These are phyloP conservation scores for Heritiera fomes DNA, from an alignment of 345 rosid genomes.

Conservation along the genomic window DNA sequence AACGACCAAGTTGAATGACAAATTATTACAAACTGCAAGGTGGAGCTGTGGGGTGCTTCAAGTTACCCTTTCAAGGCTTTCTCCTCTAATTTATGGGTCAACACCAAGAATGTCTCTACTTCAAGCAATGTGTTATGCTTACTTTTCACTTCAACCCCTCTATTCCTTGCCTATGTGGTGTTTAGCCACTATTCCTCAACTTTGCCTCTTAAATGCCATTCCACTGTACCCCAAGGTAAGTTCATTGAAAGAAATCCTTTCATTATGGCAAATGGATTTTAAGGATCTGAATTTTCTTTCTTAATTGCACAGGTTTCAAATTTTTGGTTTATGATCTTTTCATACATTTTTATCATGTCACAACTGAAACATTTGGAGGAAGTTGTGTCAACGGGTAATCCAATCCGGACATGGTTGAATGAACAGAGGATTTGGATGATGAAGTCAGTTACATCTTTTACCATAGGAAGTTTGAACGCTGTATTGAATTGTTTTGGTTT, in stretches of 20 bases:
- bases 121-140: conserved; percentile 15
- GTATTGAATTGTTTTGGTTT: conserved; percentile 32
- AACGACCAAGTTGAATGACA: conserved; percentile 34
- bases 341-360: conserved; percentile 34
- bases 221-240: conserved; percentile 21
- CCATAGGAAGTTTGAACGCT: conserved; percentile 37
- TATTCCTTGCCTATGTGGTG: conserved; percentile 10
- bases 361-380: conserved; percentile 33
- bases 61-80: conserved; percentile 11
- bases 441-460: conserved; percentile 27
- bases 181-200: conserved; percentile 17
- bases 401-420: conserved; percentile 29
- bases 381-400: conserved; percentile 32
- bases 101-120: conserved; percentile 3
- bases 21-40: conserved; percentile 37
- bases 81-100: conserved; percentile 11
- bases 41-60: conserved; percentile 39
- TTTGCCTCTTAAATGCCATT: conserved; percentile 16
- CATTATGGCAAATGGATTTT: not conserved
- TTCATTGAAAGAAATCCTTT: not conserved
- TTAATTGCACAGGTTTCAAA: conserved; percentile 31
- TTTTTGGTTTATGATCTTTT: conserved; percentile 26
- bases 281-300: not conserved
- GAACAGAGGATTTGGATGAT: conserved; percentile 52
- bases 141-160: conserved; percentile 17